Evolutionary conservation across 306 rosid species (phyloP).

Genomic region (Gillenia trifoliata): DNA sequence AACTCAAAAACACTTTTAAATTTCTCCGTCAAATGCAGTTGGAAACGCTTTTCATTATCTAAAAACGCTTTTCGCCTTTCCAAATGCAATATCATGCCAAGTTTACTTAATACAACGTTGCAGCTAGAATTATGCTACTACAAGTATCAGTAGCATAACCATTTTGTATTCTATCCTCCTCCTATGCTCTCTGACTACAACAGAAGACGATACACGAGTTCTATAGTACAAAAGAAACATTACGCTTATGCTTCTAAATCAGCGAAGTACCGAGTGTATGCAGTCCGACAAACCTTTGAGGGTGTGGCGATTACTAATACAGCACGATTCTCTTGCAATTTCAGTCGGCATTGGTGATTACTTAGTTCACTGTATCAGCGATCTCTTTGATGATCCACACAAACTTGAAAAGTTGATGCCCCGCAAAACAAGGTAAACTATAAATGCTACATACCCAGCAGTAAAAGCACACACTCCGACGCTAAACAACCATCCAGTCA

Average conservation of each 20-base stretch:
- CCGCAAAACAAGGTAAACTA: conserved; percentile 60
- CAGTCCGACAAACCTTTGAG: conserved; percentile 10
- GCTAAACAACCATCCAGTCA: conserved; percentile 42
- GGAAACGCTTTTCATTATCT: no score
- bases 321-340: neutral
- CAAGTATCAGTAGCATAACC: no score
- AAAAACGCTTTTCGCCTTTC: no score
- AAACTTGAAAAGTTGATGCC: conserved; percentile 42
- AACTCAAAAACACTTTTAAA: no score
- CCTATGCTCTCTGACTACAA: no score
- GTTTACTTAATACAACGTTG: neutral
- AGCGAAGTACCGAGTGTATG: no score
- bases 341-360: conserved; percentile 3
- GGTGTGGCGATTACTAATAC: conserved; percentile 10
- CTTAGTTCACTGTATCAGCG: conserved; percentile 36
- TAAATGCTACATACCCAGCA: conserved; percentile 62
- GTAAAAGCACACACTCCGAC: conserved; percentile 33
- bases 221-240: no score
- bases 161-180: no score
- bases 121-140: conserved; percentile 10
- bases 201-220: no score
- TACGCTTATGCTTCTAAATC: no score
- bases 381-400: conserved; percentile 38
- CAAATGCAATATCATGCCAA: neutral
- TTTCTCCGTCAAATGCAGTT: no score